phyloP scores from a whole-genome alignment of 306 rosid genomes.

The Herpetospermum pedunculosum region DNA sequence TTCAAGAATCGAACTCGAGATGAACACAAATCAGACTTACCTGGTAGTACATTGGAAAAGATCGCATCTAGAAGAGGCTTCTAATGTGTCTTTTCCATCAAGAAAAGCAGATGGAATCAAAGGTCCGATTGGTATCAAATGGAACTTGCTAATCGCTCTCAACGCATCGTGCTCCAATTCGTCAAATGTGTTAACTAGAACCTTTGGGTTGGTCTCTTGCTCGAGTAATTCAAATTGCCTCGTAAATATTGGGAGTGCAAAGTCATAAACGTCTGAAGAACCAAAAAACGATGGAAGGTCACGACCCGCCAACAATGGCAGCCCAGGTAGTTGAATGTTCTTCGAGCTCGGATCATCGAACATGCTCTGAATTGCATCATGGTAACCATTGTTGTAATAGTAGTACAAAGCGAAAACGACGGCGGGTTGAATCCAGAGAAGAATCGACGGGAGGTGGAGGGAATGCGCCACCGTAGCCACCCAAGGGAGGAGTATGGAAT shows the following conservation, averaged over 20 bases:
- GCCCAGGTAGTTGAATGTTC: not conserved
- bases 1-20: no score
- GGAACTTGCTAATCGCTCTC: not conserved
- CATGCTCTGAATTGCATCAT: not conserved
- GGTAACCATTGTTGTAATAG: constrained; percentile 6
- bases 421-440: not conserved
- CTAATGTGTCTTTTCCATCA: constrained; percentile 21
- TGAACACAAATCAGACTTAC: not conserved
- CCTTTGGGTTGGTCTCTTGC: not conserved
- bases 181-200: constrained; percentile 19
- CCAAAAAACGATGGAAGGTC: constrained; percentile 15
- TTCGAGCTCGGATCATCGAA: not conserved
- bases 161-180: constrained; percentile 17
- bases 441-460: not conserved
- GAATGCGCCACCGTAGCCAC: constrained; percentile 3
- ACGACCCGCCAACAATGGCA: constrained; percentile 2
- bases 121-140: constrained; percentile 40
- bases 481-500: constrained; percentile 23
- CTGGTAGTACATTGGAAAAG: not conserved
- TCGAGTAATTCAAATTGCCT: constrained; percentile 6
- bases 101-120: constrained; percentile 35
- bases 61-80: constrained; percentile 33
- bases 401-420: not conserved
- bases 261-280: not conserved
- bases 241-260: not conserved